Evolutionary conservation across 805 yeast genomes (phyloP), one percentile per base, ranked within the genome.

Genomic region (Cyberlindnera bimundalis): DNA sequence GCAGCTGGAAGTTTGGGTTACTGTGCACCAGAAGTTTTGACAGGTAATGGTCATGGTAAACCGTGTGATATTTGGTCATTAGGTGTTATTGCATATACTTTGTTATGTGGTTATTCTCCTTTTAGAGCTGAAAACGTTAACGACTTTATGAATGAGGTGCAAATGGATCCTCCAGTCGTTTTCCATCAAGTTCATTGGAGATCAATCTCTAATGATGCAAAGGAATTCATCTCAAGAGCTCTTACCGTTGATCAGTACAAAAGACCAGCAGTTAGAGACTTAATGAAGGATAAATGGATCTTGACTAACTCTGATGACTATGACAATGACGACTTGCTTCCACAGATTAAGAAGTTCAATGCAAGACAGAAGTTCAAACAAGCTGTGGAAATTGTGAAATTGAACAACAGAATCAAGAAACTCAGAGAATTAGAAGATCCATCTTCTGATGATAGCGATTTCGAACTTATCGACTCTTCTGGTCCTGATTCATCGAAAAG

Each of bases 61-160:
- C 91, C 96, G 1, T 91, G 96, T 65, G 99, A 91, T 61, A 76
- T 91, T 40, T 91, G 99, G 99, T 84, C 96, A 2, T 59, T 91
- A 29, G 99, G 99, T 26, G 95, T 91, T 8, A 87, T 91, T 33
- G 78, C 96, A 0, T 93, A 88, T 62, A 90, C 97, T 0, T 66
- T 90, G 33, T 70, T 91, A 33, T 88, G 93, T 52, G 99, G 99
- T 1, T 88, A 89, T 59, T 83, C 95, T 6, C 96, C 98, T 4
- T 88, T 91, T 62, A 67, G 90, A 37, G 79, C 96, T 1, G 96
- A 90, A 57, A 81, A 78, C 34, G 87, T 84, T 2, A 75, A 73
- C 40, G 95, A 85, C 40, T 91, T 93, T 58, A 64, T 91, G 34
- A 76, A 75, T 32, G 98, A 91, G 60, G 93, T 87, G 41, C 68